Percentiles rank a stretch among this genome's conserved stretches.
Conservation (phyloP, 106 monocot genomes). For the Dendrobium catenatum region DNA sequence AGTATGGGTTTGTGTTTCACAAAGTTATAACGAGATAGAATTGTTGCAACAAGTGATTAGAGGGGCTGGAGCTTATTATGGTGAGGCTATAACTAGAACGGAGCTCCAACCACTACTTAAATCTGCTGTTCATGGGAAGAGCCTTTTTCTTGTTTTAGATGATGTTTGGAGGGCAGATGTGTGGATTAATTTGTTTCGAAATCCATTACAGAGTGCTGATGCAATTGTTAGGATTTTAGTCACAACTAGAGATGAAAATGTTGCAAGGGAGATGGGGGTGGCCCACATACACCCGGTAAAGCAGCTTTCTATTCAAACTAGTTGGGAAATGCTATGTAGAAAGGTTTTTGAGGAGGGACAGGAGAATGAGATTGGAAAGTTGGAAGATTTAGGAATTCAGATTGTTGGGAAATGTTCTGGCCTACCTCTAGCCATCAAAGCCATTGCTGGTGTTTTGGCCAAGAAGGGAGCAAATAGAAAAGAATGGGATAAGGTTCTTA, state of each 20-base stretch:
- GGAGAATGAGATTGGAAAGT: conserved; percentile 1
- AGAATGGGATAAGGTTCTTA: conserved; percentile 30
- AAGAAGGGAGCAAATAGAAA: conserved; percentile 3
- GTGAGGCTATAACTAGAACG: neutral
- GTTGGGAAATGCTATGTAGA: conserved; percentile 25
- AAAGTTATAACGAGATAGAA: conserved; percentile 9
- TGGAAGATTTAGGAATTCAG: conserved; percentile 11
- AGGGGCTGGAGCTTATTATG: neutral
- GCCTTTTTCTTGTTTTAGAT: conserved; percentile 43
- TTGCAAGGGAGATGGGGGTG: conserved; percentile 24
- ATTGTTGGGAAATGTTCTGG: conserved; percentile 34
- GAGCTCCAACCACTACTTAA: conserved; percentile 14
- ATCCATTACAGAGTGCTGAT: conserved; percentile 13
- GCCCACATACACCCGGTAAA: conserved; percentile 16
- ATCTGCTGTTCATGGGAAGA: conserved; percentile 7
- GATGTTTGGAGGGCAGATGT: conserved; percentile 29
- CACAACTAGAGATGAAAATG: conserved; percentile 28
- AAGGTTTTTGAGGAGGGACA: conserved; percentile 11
- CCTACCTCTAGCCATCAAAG: conserved; percentile 42
- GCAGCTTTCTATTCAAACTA: conserved; percentile 7
- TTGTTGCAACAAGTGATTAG: conserved; percentile 25
- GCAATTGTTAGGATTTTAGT: conserved; percentile 20
- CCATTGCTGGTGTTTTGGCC: conserved; percentile 27
- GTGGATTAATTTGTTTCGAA: conserved; percentile 31
- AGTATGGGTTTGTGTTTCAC: conserved; percentile 18